A percentile compares a stretch with the other conserved stretches of the same genome.
These are phyloP conservation scores for Gymnopilus dilepis DNA, from an alignment of 768 basidiomycete genomes.

Conservation along the genomic window DNA sequence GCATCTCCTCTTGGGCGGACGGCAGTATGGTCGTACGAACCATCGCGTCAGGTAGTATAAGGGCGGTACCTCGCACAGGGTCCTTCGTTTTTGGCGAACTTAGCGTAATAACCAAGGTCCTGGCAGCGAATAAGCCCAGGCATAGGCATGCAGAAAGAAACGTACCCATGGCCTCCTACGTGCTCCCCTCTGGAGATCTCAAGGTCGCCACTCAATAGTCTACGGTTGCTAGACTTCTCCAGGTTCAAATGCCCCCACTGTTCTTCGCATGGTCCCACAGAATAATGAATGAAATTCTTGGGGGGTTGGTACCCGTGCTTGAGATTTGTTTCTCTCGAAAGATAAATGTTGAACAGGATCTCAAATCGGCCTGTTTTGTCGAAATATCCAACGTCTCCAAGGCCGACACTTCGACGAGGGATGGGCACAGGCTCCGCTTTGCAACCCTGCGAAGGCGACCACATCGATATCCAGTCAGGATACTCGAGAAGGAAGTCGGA, in stretches of 20 bases:
- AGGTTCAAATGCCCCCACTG: not conserved
- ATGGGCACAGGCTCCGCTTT: not conserved
- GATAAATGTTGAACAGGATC: slow-evolving; percentile 13
- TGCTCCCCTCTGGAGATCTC: not conserved
- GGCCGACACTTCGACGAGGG: not conserved
- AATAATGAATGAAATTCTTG: not conserved
- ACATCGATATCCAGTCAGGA: not conserved
- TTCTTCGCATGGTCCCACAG: not conserved
- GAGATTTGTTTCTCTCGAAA: slow-evolving; percentile 2
- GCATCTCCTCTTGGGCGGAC: not conserved
- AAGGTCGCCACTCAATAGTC: not conserved
- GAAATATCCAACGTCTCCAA: slow-evolving; percentile 12
- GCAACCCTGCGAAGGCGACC: not conserved
- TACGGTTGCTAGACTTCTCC: not conserved
- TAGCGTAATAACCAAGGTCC: not conserved
- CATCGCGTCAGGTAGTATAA: not conserved
- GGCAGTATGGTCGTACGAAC: not conserved
- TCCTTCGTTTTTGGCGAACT: not conserved
- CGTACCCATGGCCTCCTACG: not conserved
- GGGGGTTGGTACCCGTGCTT: slow-evolving; percentile 6
- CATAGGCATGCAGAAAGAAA: not conserved
- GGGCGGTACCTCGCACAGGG: not conserved
- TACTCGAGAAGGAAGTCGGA: not conserved
- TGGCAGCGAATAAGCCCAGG: not conserved
- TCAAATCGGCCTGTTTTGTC: slow-evolving; percentile 1